Conservation (phyloP, 2,329 filamentous ascomycete species). For the Arthrobotrys musiformis region DNA sequence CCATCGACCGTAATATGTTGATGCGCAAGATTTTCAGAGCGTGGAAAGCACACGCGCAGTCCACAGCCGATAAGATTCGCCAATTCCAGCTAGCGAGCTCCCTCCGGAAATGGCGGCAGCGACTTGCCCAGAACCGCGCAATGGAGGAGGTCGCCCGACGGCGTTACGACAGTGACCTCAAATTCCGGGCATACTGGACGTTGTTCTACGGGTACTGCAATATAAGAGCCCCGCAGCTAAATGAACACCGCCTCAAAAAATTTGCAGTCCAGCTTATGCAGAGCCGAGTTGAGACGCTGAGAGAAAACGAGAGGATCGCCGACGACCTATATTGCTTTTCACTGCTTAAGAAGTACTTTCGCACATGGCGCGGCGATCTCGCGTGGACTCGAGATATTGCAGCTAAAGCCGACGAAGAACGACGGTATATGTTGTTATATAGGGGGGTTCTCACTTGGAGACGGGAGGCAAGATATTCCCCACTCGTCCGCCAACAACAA, state of each 20-base stretch:
- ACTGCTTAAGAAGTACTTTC: conserved; percentile 40
- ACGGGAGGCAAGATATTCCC: conserved; percentile 44
- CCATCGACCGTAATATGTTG: conserved; percentile 45
- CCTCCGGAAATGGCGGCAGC: conserved; percentile 38
- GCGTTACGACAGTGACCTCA: conserved; percentile 45
- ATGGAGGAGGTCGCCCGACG: conserved; percentile 30
- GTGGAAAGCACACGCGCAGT: conserved; percentile 36
- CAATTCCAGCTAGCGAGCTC: conserved; percentile 12
- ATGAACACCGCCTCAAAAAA: conserved; percentile 45
- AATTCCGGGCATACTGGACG: conserved; percentile 52
- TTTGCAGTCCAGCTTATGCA: conserved; percentile 36
- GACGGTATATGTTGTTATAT: conserved; percentile 42
- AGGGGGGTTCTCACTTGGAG: conserved; percentile 43
- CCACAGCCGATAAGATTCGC: conserved; percentile 19
- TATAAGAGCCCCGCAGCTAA: conserved; percentile 43
- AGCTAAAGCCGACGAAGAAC: conserved; percentile 48
- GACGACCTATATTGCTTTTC: conserved; percentile 49
- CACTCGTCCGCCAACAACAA: conserved; percentile 41
- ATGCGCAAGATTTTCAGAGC: conserved; percentile 50
- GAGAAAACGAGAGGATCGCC: conserved; percentile 43
- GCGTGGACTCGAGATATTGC: conserved; percentile 45
- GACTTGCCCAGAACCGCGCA: conserved; percentile 20
- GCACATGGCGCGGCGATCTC: conserved; percentile 42
- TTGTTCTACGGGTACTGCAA: conserved; percentile 53
- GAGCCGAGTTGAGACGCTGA: conserved; percentile 12